Conservation (phyloP, 2,329 filamentous ascomycete species). For the Fusarium sp. region DNA sequence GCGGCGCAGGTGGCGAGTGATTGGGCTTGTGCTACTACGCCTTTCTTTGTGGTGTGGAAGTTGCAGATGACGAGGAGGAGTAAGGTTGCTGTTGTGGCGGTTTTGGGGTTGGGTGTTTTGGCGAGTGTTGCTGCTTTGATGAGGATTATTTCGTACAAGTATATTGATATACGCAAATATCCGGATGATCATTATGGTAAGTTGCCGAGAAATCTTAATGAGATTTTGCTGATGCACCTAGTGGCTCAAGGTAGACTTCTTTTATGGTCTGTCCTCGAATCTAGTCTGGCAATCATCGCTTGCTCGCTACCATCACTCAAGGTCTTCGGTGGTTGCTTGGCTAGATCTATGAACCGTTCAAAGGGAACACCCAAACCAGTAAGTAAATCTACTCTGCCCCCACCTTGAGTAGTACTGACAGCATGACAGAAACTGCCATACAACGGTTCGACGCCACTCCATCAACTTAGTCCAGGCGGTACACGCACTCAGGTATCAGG, state of each 20-base stretch:
- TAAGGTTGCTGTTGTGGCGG: constrained; percentile 32
- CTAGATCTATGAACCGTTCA: constrained; percentile 13
- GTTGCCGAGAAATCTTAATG: no score
- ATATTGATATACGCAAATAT: constrained; percentile 12
- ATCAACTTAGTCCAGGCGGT: background rate
- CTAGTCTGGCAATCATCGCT: constrained; percentile 23
- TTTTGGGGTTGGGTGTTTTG: constrained; percentile 23
- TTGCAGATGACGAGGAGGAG: constrained; percentile 43
- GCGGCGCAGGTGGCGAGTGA: constrained; percentile 42
- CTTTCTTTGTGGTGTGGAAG: constrained; percentile 45
- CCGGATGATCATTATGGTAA: constrained; percentile 12
- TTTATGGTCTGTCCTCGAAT: constrained; percentile 26
- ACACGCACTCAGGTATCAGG: constrained; percentile 5
- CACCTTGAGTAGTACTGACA: rapidly evolving
- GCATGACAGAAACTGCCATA: background rate
- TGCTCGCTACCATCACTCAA: constrained; percentile 27
- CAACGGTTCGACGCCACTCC: background rate
- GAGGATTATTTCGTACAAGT: constrained; percentile 31
- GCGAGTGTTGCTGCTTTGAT: constrained; percentile 31
- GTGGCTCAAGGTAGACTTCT: constrained; percentile 24
- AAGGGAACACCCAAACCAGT: constrained; percentile 9
- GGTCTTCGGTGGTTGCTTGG: constrained; percentile 13
- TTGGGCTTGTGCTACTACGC: constrained; percentile 46
- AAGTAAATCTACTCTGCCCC: background rate
- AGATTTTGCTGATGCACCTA: background rate